A percentile compares a stretch with the other conserved stretches of the same genome.
phyloP scores from a whole-genome alignment of 1,139 yeast species.

The Eremothecium coryli region DNA sequence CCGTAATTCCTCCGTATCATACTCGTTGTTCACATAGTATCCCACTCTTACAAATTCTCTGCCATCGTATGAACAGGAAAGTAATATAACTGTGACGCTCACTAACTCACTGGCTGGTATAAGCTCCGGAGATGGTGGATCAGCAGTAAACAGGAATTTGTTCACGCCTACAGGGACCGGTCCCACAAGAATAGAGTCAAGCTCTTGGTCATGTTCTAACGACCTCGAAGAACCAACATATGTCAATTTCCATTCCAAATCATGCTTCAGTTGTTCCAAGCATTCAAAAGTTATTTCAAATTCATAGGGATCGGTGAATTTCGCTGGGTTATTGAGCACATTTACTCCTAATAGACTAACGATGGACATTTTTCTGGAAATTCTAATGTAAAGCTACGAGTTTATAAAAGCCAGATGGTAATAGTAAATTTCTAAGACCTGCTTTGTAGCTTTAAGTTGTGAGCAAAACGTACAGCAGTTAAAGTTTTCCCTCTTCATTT shows the following conservation, averaged over 20 bases:
- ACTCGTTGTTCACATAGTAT: conserved; percentile 93
- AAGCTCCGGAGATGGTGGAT: conserved; percentile 91
- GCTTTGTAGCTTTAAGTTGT: no score
- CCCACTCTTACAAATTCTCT: conserved; percentile 96
- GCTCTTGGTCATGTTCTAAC: conserved; percentile 89
- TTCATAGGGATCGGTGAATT: conserved; percentile 86
- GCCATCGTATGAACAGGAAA: conserved; percentile 88
- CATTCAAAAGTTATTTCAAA: conserved; percentile 97
- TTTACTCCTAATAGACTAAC: conserved; percentile 88
- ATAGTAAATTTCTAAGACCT: no score
- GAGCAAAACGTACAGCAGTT: no score
- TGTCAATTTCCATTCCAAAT: conserved; percentile 93
- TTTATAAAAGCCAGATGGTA: no score
- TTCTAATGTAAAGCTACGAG: no score
- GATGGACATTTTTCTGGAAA: conserved; percentile 58
- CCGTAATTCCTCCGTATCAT: conserved; percentile 83
- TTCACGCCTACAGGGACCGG: conserved; percentile 97
- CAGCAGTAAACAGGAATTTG: conserved; percentile 86
- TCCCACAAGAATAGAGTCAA: conserved; percentile 90
- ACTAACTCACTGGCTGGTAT: conserved; percentile 95
- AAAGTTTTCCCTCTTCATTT: no score
- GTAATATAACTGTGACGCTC: conserved; percentile 83
- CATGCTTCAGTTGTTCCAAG: conserved; percentile 83
- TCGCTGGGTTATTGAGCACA: conserved; percentile 91
- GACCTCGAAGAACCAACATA: conserved; percentile 94